A percentile compares a stretch with the other conserved stretches of the same genome.
These are phyloP conservation scores for Xylogone sp. DNA, from an alignment of 2,329 filamentous ascomycete species.

Conservation along the genomic window DNA sequence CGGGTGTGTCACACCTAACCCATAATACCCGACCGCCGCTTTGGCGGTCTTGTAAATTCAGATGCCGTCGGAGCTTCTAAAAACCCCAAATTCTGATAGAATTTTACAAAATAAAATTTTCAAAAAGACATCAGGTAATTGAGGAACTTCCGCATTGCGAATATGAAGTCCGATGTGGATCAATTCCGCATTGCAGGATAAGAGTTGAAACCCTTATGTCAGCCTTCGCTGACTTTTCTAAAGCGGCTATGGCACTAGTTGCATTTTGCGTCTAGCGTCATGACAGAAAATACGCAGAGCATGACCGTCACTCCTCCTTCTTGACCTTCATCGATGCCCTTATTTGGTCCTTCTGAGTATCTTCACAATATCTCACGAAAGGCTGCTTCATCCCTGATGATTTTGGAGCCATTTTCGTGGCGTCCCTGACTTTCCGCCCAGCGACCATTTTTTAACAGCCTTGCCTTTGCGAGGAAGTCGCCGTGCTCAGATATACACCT, in stretches of 20 bases:
- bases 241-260: neutral
- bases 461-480: neutral
- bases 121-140: neutral
- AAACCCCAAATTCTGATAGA: neutral
- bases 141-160: neutral
- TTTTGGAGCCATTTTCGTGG: neutral
- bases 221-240: neutral
- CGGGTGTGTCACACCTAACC: neutral
- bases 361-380: neutral
- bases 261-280: neutral
- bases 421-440: neutral
- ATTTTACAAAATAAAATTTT: neutral
- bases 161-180: neutral
- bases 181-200: neutral
- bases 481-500: neutral
- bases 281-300: neutral
- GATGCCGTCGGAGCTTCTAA: neutral
- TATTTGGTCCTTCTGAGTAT: neutral
- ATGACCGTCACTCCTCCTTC: neutral
- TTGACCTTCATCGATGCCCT: neutral
- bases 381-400: neutral
- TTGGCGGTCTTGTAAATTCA: neutral
- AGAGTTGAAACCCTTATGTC: neutral
- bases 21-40: neutral
- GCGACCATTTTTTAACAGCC: neutral